phyloP scores from a whole-genome alignment of 2,329 filamentous ascomycete species.

The Pseudogymnoascus sp. region DNA sequence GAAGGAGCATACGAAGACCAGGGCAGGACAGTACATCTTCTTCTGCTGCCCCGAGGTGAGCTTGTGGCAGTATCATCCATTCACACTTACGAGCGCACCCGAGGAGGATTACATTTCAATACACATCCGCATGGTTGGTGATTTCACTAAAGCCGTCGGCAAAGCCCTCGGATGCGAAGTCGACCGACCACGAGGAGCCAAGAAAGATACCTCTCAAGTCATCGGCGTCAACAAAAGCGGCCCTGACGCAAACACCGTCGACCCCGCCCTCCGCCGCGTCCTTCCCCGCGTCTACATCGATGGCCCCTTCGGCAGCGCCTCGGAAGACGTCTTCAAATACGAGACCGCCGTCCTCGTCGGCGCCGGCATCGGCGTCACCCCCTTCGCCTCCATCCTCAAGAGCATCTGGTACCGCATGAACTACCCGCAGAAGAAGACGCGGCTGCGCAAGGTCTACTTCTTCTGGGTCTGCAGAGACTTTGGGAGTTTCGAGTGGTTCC shows the following conservation, averaged over 20 bases:
- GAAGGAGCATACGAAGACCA: conserved; percentile 76
- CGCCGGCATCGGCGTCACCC: conserved; percentile 78
- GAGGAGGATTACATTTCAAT: conserved; percentile 88
- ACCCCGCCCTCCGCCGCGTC: conserved; percentile 62
- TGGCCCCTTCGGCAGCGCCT: conserved; percentile 77
- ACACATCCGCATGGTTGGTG: conserved; percentile 73
- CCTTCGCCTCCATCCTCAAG: conserved; percentile 79
- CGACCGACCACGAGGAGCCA: conserved; percentile 43
- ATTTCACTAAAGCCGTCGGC: conserved; percentile 67
- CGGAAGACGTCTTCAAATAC: conserved; percentile 85
- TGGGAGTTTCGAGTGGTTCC: conserved; percentile 84
- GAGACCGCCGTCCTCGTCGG: conserved; percentile 72
- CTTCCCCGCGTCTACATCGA: conserved; percentile 76
- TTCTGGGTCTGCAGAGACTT: conserved; percentile 90
- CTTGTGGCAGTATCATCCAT: conserved; percentile 82
- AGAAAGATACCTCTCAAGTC: conserved; percentile 52
- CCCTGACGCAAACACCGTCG: conserved; percentile 41
- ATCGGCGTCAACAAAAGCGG: conserved; percentile 57
- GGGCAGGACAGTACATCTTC: conserved; percentile 81
- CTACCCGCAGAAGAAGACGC: conserved; percentile 70
- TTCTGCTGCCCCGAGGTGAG: conserved; percentile 80
- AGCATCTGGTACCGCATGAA: conserved; percentile 93
- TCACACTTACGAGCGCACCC: conserved; percentile 76
- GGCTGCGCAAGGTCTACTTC: conserved; percentile 80
- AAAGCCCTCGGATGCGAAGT: conserved; percentile 68